Conservation (phyloP, 805 yeast species). For the Metschnikowia similis region DNA sequence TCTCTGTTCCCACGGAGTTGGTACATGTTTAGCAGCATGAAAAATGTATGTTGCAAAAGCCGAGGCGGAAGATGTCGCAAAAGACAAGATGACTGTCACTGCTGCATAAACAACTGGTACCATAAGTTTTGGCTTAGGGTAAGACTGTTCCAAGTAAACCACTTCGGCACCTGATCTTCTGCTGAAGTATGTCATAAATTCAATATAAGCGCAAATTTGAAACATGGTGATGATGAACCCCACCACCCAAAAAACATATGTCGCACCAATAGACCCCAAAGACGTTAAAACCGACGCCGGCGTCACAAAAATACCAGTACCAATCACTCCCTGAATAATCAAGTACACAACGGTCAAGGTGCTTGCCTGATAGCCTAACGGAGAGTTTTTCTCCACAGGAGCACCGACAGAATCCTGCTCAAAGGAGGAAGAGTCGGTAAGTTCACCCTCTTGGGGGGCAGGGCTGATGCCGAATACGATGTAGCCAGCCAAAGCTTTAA, state of each 20-base stretch:
- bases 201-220: conserved; percentile 36
- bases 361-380: conserved; percentile 38
- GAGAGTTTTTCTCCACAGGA: conserved; percentile 38
- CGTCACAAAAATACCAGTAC: conserved; percentile 73
- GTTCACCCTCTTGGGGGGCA: not conserved
- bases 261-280: conserved; percentile 41
- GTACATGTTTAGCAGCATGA: conserved; percentile 27
- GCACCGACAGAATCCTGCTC: conserved; percentile 29
- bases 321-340: conserved; percentile 65
- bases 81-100: conserved; percentile 33
- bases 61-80: conserved; percentile 31
- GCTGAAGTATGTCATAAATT: conserved; percentile 37
- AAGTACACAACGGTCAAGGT: conserved; percentile 52
- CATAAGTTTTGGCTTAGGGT: conserved; percentile 30
- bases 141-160: conserved; percentile 37
- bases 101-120: conserved; percentile 38
- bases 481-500: conserved; percentile 6
- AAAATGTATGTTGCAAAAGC: conserved; percentile 34
- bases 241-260: conserved; percentile 41
- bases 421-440: conserved; percentile 5
- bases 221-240: conserved; percentile 38
- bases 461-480: conserved; percentile 13
- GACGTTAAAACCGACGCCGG: conserved; percentile 56
- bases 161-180: conserved; percentile 37
- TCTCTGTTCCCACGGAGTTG: conserved; percentile 32